Evolutionary conservation across 805 yeast genomes (phyloP), one percentile per base, ranked within the genome.

Genomic region (Kluyveromyces aestuarii): DNA sequence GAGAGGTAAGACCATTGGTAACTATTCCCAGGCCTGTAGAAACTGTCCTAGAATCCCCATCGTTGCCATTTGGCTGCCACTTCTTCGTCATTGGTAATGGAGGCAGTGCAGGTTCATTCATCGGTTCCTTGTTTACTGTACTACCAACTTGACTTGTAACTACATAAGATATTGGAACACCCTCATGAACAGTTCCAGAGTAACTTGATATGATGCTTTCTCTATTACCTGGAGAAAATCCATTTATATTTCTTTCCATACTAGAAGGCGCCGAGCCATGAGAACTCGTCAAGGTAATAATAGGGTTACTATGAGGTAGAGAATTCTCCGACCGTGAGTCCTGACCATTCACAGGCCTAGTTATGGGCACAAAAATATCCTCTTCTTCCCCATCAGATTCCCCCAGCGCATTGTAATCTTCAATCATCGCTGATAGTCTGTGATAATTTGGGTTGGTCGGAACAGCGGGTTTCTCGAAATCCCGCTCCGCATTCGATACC

Each of bases 101-200:
- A 9, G 45, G 45, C 10, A 43, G 25, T 6, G 27, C 16, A 21
- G 45, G 45, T 38, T 43, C 45, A 7, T 43, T 27, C n/a, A 36
- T 17, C 3, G 25, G 17, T 18, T 43, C 45, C 39, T 43, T 43
- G 13, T 10, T 43, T 16, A 35, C 45, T 19, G 45, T 18, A 8
- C 27, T 35, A 10, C 25, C 36, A 35, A 37, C 33, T 6, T 43
- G 13, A 7, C 41, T 17, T 11, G 41, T 25, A 9, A 60, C 63
- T 3, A 64, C 52, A 40, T 60, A 63, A 3, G 67, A 60, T 2
- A 63, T 55, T 14, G 59, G 63, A 8, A 64, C 61, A 18, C 66
- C 68, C 43, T 64, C 67, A 36, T 62, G 65, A 2, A 62, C 52
- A 11, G 62, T 60, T 13, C 67, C 68, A 8, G 66, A 62, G 48